Evolutionary conservation across 2,329 filamentous ascomycete genomes (phyloP).

Genomic region (Truncatella angustata): DNA sequence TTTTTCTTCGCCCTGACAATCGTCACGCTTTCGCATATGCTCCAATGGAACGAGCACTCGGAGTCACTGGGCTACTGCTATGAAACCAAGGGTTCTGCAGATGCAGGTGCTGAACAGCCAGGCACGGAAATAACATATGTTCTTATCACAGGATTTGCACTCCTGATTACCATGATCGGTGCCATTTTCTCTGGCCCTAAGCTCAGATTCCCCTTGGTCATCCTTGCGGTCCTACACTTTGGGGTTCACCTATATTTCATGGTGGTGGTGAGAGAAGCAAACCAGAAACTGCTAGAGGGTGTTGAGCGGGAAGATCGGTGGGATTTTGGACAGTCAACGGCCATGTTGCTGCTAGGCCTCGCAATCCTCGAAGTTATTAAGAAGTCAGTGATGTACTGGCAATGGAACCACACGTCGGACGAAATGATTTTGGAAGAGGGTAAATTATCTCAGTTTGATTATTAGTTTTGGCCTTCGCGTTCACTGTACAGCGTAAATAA

Average conservation of each 20-base stretch:
- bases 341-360: slow-evolving; percentile 24
- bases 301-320: slow-evolving; percentile 25
- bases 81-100: slow-evolving; percentile 17
- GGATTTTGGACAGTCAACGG: slow-evolving; percentile 32
- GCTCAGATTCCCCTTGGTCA: slow-evolving; percentile 20
- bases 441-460: neutral
- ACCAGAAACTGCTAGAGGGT: slow-evolving; percentile 24
- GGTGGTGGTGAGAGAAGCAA: slow-evolving; percentile 27
- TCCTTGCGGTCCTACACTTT: slow-evolving; percentile 26
- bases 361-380: slow-evolving; percentile 12
- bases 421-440: neutral
- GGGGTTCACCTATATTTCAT: slow-evolving; percentile 31
- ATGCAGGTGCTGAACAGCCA: slow-evolving; percentile 19
- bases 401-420: neutral
- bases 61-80: slow-evolving; percentile 25
- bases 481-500: too few relatives aligned
- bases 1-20: slow-evolving; percentile 27
- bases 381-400: neutral
- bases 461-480: too few relatives aligned
- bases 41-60: slow-evolving; percentile 18
- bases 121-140: slow-evolving; percentile 22
- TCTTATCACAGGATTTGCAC: slow-evolving; percentile 17
- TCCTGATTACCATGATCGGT: slow-evolving; percentile 18
- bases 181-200: slow-evolving; percentile 17
- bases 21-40: slow-evolving; percentile 21